These are phyloP conservation scores for Geotrichum cucujoidarum DNA, from an alignment of 1,139 yeast species.

Conservation along the genomic window DNA sequence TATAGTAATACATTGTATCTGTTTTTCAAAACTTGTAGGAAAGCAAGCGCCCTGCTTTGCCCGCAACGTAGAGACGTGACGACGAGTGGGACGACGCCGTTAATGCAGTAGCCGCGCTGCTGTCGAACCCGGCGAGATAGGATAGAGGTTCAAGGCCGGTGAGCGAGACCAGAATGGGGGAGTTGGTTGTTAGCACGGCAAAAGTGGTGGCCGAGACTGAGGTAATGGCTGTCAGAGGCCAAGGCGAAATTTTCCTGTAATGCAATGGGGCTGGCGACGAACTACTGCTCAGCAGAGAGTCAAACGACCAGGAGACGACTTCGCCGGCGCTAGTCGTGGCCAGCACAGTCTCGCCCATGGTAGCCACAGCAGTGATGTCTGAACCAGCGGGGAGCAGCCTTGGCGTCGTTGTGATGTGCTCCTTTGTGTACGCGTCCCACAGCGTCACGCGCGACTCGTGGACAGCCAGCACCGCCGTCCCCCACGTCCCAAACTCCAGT, in stretches of 20 bases:
- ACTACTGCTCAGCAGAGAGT: not conserved
- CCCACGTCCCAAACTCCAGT: conserved; percentile 42
- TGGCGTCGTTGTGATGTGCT: conserved; percentile 2
- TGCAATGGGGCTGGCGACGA: not conserved
- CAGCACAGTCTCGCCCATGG: not conserved
- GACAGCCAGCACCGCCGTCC: conserved; percentile 41
- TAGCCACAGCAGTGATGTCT: not conserved
- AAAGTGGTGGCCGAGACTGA: not conserved
- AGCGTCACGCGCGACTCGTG: conserved; percentile 37
- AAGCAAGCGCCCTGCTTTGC: conserved; percentile 9
- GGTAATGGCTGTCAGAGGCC: not conserved
- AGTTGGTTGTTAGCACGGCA: not conserved
- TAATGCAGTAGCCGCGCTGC: conserved; percentile 2
- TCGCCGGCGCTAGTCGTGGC: conserved; percentile 12
- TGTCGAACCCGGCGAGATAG: conserved; percentile 12
- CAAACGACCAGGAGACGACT: conserved; percentile 6
- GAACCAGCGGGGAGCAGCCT: not conserved
- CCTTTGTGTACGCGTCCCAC: conserved; percentile 10
- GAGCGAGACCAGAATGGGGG: conserved; percentile 10
- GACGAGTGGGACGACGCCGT: not conserved
- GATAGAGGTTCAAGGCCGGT: not conserved
- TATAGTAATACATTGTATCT: not conserved
- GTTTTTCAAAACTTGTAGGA: not conserved
- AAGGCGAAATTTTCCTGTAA: not conserved
- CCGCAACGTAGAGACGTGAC: conserved; percentile 8